Base-by-base conservation (phyloP, 1,284 basidiomycete species). In the Austroboletus sp. region DNA sequence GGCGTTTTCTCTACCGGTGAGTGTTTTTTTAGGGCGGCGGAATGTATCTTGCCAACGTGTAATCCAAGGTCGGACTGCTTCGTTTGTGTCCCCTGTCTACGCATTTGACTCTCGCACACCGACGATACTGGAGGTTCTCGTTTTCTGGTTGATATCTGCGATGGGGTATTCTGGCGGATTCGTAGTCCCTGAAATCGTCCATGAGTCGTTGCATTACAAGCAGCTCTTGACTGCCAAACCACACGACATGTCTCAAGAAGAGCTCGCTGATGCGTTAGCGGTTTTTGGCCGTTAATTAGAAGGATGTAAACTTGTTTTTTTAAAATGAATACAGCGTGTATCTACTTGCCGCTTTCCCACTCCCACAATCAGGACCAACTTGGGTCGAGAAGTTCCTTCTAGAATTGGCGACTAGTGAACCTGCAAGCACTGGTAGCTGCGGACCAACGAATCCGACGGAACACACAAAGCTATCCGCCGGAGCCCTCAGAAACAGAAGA, bases 1-100 rank as follows among this genome's bases (percentile, higher is more conserved):
- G 84, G 85, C 3, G 73, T 68, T 16, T 87, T 85, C 60, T 79
- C 81, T 9, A 53, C 62, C 57, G 79, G 85, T 81, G 45, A 44
- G 65, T 54, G 41, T 30, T 27, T 46, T 19, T 16, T 27, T n/a
- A 41, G 15, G 34, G n/a, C 12, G 3, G 15, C 11, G 12, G n/a
- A 38, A n/a, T 30, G 23, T 38, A 30, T 27, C 27, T 36, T 47
- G 23, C 49, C 16, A 26, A 61, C 42, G 11, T 13, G 30, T 41
- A 16, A 19, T 11, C 23, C 38, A 47, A 84, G 82, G 76, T 16
- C 76, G 76, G 71, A 75, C 72, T 1, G 61, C 67, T 30, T 79
- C 70, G 4, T 76, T 73, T 44, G 69, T 76, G 13, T 71, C 73
- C 4, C 60, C 65, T 17, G 62, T 74, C 19, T 72, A 70, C 51